Percentiles rank a stretch among this genome's conserved stretches.
These are phyloP conservation scores for Ophiostoma pallidulum DNA, from an alignment of 2,329 filamentous ascomycete genomes.

Conservation along the genomic window DNA sequence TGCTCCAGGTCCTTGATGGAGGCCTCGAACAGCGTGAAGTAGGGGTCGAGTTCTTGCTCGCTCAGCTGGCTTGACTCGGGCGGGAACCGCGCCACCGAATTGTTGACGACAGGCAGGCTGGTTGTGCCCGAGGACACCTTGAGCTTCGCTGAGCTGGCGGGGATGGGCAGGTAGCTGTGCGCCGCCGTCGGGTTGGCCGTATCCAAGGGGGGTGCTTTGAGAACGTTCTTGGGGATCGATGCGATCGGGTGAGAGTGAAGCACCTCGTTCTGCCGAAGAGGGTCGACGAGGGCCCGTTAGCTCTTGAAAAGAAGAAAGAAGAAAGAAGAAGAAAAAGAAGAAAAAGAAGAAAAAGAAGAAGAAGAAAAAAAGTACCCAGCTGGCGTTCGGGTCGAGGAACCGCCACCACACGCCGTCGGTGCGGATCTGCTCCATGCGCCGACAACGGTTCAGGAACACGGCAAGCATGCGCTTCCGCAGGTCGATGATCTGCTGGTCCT, in stretches of 20 bases:
- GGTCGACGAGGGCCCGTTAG: too few species aligned
- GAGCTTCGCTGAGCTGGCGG: slow-evolving; percentile 76
- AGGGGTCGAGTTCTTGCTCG: slow-evolving; percentile 88
- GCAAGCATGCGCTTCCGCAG: slow-evolving; percentile 92
- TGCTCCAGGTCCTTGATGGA: slow-evolving; percentile 87
- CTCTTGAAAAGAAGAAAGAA: too few species aligned
- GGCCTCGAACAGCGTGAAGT: slow-evolving; percentile 87
- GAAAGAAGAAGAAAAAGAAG: too few species aligned
- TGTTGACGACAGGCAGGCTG: slow-evolving; percentile 1
- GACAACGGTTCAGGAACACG: slow-evolving; percentile 89
- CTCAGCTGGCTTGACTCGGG: slow-evolving; percentile 64
- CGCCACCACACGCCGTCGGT: slow-evolving; percentile 96
- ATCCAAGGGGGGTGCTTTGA: slow-evolving; percentile 92
- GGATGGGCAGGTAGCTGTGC: slow-evolving; percentile 80
- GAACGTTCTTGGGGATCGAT: slow-evolving; percentile 84
- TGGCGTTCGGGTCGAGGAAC: slow-evolving; percentile 94
- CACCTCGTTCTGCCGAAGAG: slow-evolving; percentile 71
- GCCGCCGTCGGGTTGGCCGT: slow-evolving; percentile 84
- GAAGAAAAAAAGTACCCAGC: slow-evolving; percentile 71
- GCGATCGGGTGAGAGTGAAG: slow-evolving; percentile 82
- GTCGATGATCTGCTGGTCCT: slow-evolving; percentile 95
- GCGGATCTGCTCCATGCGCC: slow-evolving; percentile 82
- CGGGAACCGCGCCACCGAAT: slow-evolving; percentile 56
- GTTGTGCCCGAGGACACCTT: slow-evolving; percentile 42
- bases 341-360: too few species aligned